Evolutionary conservation across 768 basidiomycete genomes (phyloP), one percentile per base, ranked within the genome.

Genomic region (Pleurotus tuber-regium): DNA sequence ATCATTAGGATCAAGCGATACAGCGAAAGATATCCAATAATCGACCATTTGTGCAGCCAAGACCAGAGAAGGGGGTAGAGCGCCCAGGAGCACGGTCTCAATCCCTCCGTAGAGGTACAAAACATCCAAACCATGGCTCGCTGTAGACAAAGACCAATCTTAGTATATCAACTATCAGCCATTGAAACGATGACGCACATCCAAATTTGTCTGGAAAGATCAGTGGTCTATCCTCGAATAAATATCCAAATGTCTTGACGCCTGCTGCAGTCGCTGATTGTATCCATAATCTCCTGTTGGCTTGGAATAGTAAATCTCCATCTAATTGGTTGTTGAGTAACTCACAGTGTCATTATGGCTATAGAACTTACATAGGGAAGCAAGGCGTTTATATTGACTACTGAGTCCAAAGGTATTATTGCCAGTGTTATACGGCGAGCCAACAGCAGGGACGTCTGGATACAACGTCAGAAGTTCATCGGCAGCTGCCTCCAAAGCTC

Each of bases 11-110:
- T 69, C 64, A 23, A 75, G 58, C 23, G 68, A 70, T 2, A 67
- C 70, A 1, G 71, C 71, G 49, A 77, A 77, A 1, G 75, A 76
- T 11, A 77, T 58, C 75, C 74, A 76, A 41, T 75, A 75, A 24
- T 76, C 71, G 12, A 66, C 65, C 74, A 75, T 75, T 14, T 55
- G n/a, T 23, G 2, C 43, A 55, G 41, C 72, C 71, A 1, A 75
- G 57, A 0, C 43, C 31, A 12, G 40, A 47, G 2, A 59, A 59
- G 3, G 61, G 55, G 1, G 60, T 8, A 38, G 58, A 43, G 28
- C 52, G 3, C 40, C 43, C 59, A 6, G 19, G 39, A 0, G 39
- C 54, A 5, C 26, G 41, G 23, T 67, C 69, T 46, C 65, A 71
- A 4, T 70, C 67, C 47, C 52, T 70, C 4, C 16, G 4, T 11